Evolutionary conservation across 441 rosid species (phyloP).

Genomic region (Rhodomyrtus psidioides): DNA sequence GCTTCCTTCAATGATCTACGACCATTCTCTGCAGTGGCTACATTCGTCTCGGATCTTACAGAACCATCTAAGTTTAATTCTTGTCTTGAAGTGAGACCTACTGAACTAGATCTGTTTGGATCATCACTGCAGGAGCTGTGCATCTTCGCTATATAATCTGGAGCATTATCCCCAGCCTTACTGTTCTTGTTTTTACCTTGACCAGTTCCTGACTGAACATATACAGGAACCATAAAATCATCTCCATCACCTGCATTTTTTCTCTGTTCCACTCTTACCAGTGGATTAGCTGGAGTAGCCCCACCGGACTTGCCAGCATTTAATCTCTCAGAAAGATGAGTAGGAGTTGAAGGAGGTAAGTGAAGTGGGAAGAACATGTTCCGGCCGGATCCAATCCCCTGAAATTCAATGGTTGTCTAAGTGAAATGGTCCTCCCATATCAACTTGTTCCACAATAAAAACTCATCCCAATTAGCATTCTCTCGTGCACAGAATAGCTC

Average conservation of each 20-base stretch:
- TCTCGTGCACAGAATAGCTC: background rate
- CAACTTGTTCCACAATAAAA: background rate
- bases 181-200: conserved; percentile 20
- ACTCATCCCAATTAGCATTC: background rate
- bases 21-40: conserved; percentile 14
- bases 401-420: background rate
- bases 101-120: conserved; percentile 6
- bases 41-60: conserved; percentile 8
- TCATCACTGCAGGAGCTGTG: conserved; percentile 11
- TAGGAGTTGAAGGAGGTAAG: conserved; percentile 19
- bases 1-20: conserved; percentile 3
- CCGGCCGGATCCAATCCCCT: conserved; percentile 42
- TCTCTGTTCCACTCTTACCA: conserved; percentile 24
- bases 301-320: conserved; percentile 21
- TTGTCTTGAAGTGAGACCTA: conserved; percentile 15
- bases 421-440: background rate
- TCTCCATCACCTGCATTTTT: conserved; percentile 56
- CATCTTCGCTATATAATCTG: conserved; percentile 2
- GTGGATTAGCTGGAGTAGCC: conserved; percentile 25
- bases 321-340: conserved; percentile 26
- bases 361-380: conserved; percentile 15
- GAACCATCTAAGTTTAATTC: conserved; percentile 13
- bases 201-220: conserved; percentile 29
- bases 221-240: conserved; percentile 69
- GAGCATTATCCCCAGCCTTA: conserved; percentile 16